These are phyloP conservation scores for Rhinocladiella mackenziei DNA, from an alignment of 2,329 filamentous ascomycete species.

Conservation along the genomic window DNA sequence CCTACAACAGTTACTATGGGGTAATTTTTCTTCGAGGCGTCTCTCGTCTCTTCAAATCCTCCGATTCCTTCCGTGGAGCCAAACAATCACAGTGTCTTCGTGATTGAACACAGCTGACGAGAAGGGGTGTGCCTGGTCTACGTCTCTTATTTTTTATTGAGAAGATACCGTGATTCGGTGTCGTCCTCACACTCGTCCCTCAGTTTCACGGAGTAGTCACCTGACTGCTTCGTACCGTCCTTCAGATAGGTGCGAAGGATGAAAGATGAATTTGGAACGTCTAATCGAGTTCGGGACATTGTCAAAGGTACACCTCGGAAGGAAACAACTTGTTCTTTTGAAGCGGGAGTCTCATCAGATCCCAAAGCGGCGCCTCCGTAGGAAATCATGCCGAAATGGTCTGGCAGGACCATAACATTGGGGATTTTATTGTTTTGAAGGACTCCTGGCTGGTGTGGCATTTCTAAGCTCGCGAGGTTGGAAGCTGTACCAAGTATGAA, in stretches of 20 bases:
- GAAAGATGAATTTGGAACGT: constrained; percentile 14
- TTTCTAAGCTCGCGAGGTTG: background rate
- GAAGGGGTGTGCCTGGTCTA: too few species aligned
- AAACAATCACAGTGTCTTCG: too few species aligned
- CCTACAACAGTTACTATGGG: background rate
- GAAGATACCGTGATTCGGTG: too few species aligned
- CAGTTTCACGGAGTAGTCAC: too few species aligned
- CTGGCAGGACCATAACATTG: constrained; percentile 12
- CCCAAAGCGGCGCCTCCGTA: constrained; percentile 13
- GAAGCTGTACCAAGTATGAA: constrained; percentile 9
- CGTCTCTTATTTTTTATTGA: too few species aligned
- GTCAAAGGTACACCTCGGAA: background rate
- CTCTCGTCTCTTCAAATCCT: too few species aligned
- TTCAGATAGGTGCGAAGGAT: too few species aligned
- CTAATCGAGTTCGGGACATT: constrained; percentile 10
- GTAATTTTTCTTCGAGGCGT: too few species aligned
- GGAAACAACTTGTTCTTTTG: background rate
- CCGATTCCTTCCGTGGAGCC: too few species aligned
- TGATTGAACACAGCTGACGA: too few species aligned
- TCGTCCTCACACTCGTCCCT: too few species aligned
- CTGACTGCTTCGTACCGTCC: too few species aligned
- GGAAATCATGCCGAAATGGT: constrained; percentile 23
- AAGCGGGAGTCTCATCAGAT: background rate
- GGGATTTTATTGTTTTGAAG: background rate
- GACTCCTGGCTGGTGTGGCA: background rate